Evolutionary conservation across 83 land plant genomes (phyloP).

Genomic region (Isoetes engelmannii): DNA sequence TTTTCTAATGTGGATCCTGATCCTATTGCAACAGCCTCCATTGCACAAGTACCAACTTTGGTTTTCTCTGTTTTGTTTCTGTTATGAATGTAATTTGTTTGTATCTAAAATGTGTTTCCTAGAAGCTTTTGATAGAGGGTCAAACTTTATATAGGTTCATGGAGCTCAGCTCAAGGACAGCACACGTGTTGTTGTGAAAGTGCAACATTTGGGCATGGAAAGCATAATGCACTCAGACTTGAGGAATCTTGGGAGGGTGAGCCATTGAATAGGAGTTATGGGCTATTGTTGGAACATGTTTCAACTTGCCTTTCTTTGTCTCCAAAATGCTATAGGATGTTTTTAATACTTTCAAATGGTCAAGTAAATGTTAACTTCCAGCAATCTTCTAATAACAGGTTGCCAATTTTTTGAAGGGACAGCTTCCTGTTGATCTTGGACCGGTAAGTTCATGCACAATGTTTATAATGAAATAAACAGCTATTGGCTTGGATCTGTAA

Average conservation of each 20-base stretch:
- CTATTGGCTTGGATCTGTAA: no score
- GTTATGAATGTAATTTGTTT: not conserved
- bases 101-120: not conserved
- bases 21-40: constrained; percentile 40
- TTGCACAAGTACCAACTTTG: constrained; percentile 35
- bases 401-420: constrained; percentile 38
- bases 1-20: constrained; percentile 25
- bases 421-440: constrained; percentile 43
- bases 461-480: not conserved
- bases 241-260: constrained; percentile 41
- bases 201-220: constrained; percentile 44
- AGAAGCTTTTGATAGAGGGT: not conserved
- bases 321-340: no score
- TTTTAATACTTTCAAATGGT: no score
- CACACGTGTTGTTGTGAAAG: constrained; percentile 38
- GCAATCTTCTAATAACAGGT: constrained; percentile 19
- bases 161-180: constrained; percentile 30
- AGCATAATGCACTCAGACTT: constrained; percentile 39
- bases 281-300: no score
- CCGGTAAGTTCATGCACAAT: constrained; percentile 28
- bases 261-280: not conserved
- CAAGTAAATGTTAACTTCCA: no score
- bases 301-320: no score
- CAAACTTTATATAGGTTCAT: constrained; percentile 29
- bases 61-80: not conserved